These are phyloP conservation scores for Fraxinus albicans DNA, from an alignment of 305 asterid genomes.

Conservation along the genomic window DNA sequence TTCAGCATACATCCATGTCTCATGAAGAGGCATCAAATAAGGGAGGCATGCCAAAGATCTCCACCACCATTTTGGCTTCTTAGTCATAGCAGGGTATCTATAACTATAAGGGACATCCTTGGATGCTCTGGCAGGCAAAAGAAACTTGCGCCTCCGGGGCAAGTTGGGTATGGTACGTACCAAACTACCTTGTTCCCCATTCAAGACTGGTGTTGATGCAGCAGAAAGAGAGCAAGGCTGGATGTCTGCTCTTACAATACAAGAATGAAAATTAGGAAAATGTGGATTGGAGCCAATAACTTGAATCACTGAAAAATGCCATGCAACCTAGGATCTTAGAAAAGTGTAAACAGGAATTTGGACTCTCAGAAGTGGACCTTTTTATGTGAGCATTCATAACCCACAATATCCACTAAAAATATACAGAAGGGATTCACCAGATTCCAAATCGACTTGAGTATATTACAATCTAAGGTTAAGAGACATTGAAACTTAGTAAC, in stretches of 20 bases:
- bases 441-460: not conserved
- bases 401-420: not conserved
- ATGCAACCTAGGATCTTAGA: not conserved
- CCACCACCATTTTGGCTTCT: constrained; percentile 88
- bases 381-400: not conserved
- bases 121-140: constrained; percentile 42
- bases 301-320: not conserved
- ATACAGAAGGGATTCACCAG: not conserved
- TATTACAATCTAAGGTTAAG: not conserved
- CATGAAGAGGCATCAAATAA: constrained; percentile 80
- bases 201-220: constrained; percentile 35
- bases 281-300: not conserved
- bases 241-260: constrained; percentile 24
- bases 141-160: constrained; percentile 22
- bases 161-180: constrained; percentile 29
- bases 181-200: constrained; percentile 44
- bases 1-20: constrained; percentile 83
- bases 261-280: not conserved
- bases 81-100: constrained; percentile 68
- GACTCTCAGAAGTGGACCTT: not conserved
- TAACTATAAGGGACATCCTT: constrained; percentile 49
- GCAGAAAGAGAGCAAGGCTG: constrained; percentile 34
- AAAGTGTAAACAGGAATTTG: not conserved
- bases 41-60: constrained; percentile 83
- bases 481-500: not conserved